These are phyloP conservation scores for Neurospora tetraspora DNA, from an alignment of 495 filamentous ascomycete genomes.

Conservation along the genomic window DNA sequence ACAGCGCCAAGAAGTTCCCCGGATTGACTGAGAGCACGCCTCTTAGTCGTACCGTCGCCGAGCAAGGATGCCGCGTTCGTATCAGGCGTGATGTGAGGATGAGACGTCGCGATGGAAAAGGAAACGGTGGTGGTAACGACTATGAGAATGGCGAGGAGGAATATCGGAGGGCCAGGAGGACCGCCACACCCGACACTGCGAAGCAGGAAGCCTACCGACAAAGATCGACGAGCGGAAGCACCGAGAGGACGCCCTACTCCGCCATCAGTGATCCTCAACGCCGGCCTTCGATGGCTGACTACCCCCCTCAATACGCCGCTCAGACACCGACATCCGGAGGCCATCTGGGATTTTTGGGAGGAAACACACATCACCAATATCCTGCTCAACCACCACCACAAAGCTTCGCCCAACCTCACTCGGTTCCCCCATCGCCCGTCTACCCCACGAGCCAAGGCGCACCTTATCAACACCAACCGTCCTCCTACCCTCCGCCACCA, in stretches of 20 bases:
- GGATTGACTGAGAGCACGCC: constrained; percentile 84
- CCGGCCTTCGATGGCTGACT: constrained; percentile 46
- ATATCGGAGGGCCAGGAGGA: constrained; percentile 43
- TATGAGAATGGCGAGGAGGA: constrained; percentile 63
- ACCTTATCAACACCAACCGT: constrained; percentile 10
- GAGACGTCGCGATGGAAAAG: constrained; percentile 75
- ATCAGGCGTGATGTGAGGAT: constrained; percentile 96
- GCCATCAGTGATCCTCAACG: constrained; percentile 35
- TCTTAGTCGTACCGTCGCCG: constrained; percentile 82
- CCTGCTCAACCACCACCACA: constrained; percentile 29
- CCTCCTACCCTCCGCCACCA: constrained; percentile 30
- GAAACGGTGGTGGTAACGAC: constrained; percentile 41
- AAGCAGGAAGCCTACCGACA: constrained; percentile 53
- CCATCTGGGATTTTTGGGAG: constrained; percentile 26
- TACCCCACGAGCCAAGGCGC: constrained; percentile 26
- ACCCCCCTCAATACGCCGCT: constrained; percentile 30
- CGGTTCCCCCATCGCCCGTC: constrained; percentile 30
- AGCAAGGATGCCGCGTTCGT: constrained; percentile 94
- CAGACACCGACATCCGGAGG: constrained; percentile 26
- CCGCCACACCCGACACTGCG: constrained; percentile 47
- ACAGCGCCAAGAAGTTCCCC: constrained; percentile 97
- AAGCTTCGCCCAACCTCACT: constrained; percentile 36
- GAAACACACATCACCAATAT: constrained; percentile 20
- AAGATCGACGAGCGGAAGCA: constrained; percentile 66
- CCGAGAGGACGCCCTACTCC: constrained; percentile 37